Base-by-base conservation (phyloP, 2,329 filamentous ascomycete genomes). In the Fusarium decemcellulare region DNA sequence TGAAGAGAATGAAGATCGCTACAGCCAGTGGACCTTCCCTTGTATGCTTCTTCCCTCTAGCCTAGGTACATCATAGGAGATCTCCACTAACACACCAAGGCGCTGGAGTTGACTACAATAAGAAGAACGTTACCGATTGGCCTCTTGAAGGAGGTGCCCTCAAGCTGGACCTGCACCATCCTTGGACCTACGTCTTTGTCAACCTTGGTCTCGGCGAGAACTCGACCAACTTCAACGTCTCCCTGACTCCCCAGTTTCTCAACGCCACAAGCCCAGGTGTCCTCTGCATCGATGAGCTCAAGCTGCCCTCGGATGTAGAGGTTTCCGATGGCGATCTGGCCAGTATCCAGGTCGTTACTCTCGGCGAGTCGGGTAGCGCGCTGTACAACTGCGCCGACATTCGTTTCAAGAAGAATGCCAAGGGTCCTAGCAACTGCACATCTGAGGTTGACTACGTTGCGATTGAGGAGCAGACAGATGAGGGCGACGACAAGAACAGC, bases 311-410 rank as follows among this genome's bases (percentile, higher is more conserved):
- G 16, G 39, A 37, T 9, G 59, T 88, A 27, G 83, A 83, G 51
- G 79, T 90, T 39, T 77, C 76, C 27, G 88, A 92, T 39, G 92
- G 92, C 43, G 85, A 86, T 68, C 83, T 87, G 50, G 92, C 86
- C 14, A 91, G 88, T 34, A 81, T 94, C 59, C 92, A 94, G 81
- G 88, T 94, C 54, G 85, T 93, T 37, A 91, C 89, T 5, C 83
- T 89, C 48, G 89, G 88, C 30, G 83, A 87, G 23, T 82, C 81
- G 5, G 86, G 84, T 18, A 85, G 84, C 40, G 89, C 91, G 15
- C 81, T 94, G 34, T 94, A 93, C 80, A 92, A 91, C 79, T 95
- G 92, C 78, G 90, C 92, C 75, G 92, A 95, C 73, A 88, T 94
- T 70, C 90, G 87, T 29, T 91, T 95, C 81, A 86, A 84, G 34